phyloP scores from a whole-genome alignment of 2,329 filamentous ascomycete genomes.

The Pseudogymnoascus sp. region DNA sequence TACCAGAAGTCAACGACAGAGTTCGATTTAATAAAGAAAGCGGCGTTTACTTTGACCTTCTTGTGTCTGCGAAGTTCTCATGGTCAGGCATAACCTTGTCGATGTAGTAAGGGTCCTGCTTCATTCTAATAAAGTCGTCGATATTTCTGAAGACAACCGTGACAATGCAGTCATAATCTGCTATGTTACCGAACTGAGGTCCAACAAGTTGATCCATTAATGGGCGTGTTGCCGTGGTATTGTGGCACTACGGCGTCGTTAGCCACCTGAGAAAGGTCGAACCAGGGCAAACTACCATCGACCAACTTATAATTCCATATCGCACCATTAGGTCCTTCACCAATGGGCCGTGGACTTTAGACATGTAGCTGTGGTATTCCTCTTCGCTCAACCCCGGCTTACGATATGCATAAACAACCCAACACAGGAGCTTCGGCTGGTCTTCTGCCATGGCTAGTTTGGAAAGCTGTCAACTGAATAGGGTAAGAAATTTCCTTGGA shows the following conservation, averaged over 20 bases:
- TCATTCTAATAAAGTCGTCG: background rate
- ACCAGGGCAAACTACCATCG: background rate
- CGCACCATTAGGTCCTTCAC: background rate
- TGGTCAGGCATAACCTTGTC: background rate
- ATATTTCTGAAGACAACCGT: background rate
- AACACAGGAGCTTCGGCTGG: background rate
- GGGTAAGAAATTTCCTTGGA: background rate
- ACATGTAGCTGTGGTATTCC: background rate
- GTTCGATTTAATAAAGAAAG: background rate
- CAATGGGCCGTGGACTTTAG: background rate
- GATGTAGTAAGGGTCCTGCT: background rate
- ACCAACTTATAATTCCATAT: background rate
- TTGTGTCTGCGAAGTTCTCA: background rate
- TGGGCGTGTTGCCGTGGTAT: background rate
- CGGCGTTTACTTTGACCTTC: background rate
- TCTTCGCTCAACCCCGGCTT: background rate
- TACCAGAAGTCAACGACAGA: background rate
- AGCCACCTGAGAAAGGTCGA: background rate
- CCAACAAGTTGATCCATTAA: background rate
- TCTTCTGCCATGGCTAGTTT: slow-evolving; percentile 20
- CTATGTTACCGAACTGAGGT: background rate
- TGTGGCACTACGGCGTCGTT: background rate
- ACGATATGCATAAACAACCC: background rate
- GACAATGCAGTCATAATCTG: background rate
- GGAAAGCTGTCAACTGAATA: background rate